Conservation (phyloP, 495 filamentous ascomycete species). For the Aspergillus asperescens region DNA sequence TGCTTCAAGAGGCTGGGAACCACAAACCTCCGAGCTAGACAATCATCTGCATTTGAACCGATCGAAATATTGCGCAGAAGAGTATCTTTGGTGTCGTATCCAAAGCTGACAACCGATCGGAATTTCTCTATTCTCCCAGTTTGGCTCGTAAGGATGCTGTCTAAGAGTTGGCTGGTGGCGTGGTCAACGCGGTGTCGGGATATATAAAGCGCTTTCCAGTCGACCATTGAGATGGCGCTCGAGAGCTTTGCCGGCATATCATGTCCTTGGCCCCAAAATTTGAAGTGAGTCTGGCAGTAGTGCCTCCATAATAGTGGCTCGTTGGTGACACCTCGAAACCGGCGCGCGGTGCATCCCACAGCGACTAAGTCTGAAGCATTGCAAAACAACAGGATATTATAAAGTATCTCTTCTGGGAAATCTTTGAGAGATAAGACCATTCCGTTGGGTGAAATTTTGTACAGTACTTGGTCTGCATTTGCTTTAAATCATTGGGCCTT, state of each 20-base stretch:
- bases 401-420: constrained; percentile 71
- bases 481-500: no score
- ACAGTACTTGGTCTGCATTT: no score
- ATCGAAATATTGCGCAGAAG: constrained; percentile 60
- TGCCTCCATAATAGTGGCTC: constrained; percentile 74
- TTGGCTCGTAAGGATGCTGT: constrained; percentile 65
- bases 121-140: constrained; percentile 63
- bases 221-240: constrained; percentile 47
- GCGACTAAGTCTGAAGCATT: constrained; percentile 42
- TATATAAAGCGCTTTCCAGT: constrained; percentile 75
- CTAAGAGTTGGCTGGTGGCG: constrained; percentile 52
- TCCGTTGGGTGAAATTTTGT: constrained; percentile 18
- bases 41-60: constrained; percentile 60
- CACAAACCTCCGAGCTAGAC: constrained; percentile 70
- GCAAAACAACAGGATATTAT: constrained; percentile 59
- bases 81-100: constrained; percentile 85
- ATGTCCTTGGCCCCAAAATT: constrained; percentile 69
- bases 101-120: constrained; percentile 60
- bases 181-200: constrained; percentile 51
- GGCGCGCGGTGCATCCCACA: constrained; percentile 56
- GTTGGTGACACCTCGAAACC: constrained; percentile 58
- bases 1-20: constrained; percentile 12
- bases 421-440: constrained; percentile 38
- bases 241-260: constrained; percentile 53
- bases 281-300: constrained; percentile 62